Evolutionary conservation across 352 stramenopile species (phyloP), one percentile per base, ranked within the genome.

Genomic region (Phytophthora lateralis): DNA sequence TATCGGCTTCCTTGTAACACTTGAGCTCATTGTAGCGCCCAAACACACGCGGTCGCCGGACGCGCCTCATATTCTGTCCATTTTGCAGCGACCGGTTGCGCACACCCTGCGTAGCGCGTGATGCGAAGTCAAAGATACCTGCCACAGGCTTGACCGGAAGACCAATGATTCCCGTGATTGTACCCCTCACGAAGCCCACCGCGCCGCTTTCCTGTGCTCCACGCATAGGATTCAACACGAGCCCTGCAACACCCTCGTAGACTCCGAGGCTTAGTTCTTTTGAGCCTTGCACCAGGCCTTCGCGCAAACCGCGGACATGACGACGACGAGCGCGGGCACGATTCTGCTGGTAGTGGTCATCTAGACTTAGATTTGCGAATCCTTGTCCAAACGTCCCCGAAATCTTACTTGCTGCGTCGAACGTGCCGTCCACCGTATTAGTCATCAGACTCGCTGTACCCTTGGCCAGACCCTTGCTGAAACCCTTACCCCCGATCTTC

Each of bases 51-150:
- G 88, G 88, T 12, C 83, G 68, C 17, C 88, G 85, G 17, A 96
- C 84, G 21, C 88, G 76, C 21, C 70, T 80, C 80, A 91, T 93
- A 52, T 76, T 89, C 42, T 90, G 80, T 11, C 86, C 79, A 42
- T 94, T 88, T 34, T 92, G 83, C 34, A 90, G 73, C 15, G 86
- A 95, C 15, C 88, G 73, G 60, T 94, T 95, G 15, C 85, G 81
- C 18, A 96, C 84, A 38, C 88, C 88, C 63, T 96, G 88, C 0
- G 86, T 94, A 14, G 88, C 86, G 14, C 88, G 79, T 2, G 88
- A 96, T n/a, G 88, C 88, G 59, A 96, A 96, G 51, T 96, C 88
- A 48, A 96, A 96, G 27, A 96, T 93, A 6, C 88, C 88, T 8
- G 88, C 88, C 0, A 95, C 86, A 39, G 88, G 88, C 47, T 96